Conservation (phyloP, 2,329 filamentous ascomycete genomes). For the Alternaria ethzedia region DNA sequence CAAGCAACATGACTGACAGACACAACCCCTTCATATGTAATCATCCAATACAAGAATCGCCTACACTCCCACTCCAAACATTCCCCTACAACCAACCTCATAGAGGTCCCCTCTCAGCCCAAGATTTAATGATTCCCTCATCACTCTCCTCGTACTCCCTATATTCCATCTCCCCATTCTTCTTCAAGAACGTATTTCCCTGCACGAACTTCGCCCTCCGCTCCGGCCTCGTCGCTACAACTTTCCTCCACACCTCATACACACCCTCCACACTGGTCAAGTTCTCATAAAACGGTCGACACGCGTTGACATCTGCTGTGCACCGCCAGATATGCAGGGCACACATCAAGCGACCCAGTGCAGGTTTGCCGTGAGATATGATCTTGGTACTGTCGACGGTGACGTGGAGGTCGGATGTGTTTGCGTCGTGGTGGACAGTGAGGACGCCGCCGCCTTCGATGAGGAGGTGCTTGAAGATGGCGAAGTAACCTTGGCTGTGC, state of each 20-base stretch:
- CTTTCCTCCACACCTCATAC: rapidly evolving
- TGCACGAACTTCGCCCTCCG: not conserved
- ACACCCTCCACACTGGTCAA: not conserved
- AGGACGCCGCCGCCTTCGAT: not conserved
- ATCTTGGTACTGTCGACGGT: not conserved
- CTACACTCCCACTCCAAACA: too few relatives aligned
- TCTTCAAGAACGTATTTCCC: not conserved
- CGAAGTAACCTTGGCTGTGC: not conserved
- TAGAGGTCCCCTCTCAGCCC: not conserved
- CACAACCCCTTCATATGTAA: too few relatives aligned
- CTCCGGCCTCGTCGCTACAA: not conserved
- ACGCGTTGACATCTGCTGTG: not conserved
- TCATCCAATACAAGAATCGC: too few relatives aligned
- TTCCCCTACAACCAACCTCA: too few relatives aligned
- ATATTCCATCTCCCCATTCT: not conserved
- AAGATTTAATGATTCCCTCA: not conserved
- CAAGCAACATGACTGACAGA: too few relatives aligned
- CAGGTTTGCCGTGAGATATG: not conserved
- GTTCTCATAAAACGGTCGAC: not conserved
- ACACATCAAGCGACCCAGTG: not conserved
- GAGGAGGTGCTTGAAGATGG: not conserved
- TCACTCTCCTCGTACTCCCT: not conserved
- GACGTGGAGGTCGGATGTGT: not conserved
- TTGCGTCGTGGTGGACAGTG: not conserved
- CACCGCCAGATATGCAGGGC: not conserved